Percentiles rank a stretch among this genome's conserved stretches.
phyloP scores from a whole-genome alignment of 768 basidiomycete genomes.

The Leucocoprinus leucothites region DNA sequence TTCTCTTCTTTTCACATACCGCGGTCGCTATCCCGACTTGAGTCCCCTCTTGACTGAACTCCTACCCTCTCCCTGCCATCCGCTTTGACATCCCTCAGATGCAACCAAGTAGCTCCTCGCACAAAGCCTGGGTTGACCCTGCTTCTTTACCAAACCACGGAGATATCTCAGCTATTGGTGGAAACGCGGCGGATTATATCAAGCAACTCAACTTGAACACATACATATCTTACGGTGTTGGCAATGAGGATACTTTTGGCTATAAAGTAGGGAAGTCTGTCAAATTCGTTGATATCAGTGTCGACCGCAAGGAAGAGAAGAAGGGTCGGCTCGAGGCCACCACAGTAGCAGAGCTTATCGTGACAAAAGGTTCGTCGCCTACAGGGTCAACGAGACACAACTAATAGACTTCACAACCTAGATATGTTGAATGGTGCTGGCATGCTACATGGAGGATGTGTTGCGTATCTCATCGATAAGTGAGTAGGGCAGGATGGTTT shows the following conservation, averaged over 20 bases:
- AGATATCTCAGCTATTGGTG: constrained; percentile 54
- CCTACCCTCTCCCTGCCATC: background rate
- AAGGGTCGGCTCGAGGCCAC: constrained; percentile 56
- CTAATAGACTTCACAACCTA: constrained; percentile 19
- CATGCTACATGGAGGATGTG: constrained; percentile 73
- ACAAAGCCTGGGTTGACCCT: constrained; percentile 59
- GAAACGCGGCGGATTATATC: constrained; percentile 58
- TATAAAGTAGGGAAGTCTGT: constrained; percentile 57
- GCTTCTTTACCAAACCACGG: constrained; percentile 54
- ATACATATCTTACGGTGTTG: constrained; percentile 69
- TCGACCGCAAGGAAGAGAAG: constrained; percentile 42
- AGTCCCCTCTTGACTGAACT: too few species aligned
- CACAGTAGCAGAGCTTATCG: constrained; percentile 59
- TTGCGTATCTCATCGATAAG: constrained; percentile 77
- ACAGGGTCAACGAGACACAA: background rate
- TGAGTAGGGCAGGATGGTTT: too few species aligned
- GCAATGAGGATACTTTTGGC: constrained; percentile 58
- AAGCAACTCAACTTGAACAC: constrained; percentile 70
- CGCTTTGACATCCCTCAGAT: constrained; percentile 5
- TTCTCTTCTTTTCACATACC: background rate
- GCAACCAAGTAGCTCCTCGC: background rate
- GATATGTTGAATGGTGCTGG: constrained; percentile 77
- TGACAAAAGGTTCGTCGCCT: constrained; percentile 52
- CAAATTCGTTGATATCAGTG: constrained; percentile 57
- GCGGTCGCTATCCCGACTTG: background rate